These are phyloP conservation scores for Bipolaris gigantea DNA, from an alignment of 2,329 filamentous ascomycete species.

Conservation along the genomic window DNA sequence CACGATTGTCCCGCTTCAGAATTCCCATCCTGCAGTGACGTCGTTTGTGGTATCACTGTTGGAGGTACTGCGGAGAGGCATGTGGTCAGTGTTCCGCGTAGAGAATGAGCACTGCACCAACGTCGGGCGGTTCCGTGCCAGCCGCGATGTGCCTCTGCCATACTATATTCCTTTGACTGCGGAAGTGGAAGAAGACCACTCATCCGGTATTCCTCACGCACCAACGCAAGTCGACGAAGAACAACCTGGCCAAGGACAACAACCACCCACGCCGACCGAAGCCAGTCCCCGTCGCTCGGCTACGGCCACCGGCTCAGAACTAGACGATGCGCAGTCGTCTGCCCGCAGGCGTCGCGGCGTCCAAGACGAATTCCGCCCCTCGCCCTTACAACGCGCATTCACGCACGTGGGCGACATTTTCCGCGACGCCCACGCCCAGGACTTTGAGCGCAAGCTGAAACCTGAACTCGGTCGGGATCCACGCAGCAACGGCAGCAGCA, in stretches of 20 bases:
- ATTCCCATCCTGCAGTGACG: conserved; percentile 79
- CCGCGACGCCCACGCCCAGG: conserved; percentile 81
- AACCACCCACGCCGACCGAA: conserved; percentile 2
- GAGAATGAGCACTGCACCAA: conserved; percentile 93
- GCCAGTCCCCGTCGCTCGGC: conserved; percentile 19
- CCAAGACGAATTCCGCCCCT: conserved; percentile 25
- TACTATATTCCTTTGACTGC: conserved; percentile 58
- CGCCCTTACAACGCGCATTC: conserved; percentile 48
- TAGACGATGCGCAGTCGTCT: conserved; percentile 16
- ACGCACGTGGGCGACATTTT: conserved; percentile 68
- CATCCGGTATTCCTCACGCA: conserved; percentile 8
- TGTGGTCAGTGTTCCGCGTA: conserved; percentile 92
- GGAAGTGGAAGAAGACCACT: conserved; percentile 8
- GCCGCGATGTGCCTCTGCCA: conserved; percentile 81
- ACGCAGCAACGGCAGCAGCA: conserved; percentile 28
- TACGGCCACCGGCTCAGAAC: conserved; percentile 19
- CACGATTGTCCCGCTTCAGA: conserved; percentile 75
- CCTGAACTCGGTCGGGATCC: conserved; percentile 47
- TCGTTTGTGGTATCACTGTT: conserved; percentile 78
- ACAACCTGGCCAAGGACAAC: conserved; percentile 18
- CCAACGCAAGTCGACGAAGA: conserved; percentile 35
- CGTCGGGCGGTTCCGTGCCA: conserved; percentile 86
- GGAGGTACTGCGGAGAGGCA: conserved; percentile 80
- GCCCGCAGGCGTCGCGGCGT: conserved; percentile 25
- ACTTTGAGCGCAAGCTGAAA: conserved; percentile 80